phyloP scores from a whole-genome alignment of 225 moss, liverwort and hornwort species.

The Pseudisothecium myosuroides region DNA sequence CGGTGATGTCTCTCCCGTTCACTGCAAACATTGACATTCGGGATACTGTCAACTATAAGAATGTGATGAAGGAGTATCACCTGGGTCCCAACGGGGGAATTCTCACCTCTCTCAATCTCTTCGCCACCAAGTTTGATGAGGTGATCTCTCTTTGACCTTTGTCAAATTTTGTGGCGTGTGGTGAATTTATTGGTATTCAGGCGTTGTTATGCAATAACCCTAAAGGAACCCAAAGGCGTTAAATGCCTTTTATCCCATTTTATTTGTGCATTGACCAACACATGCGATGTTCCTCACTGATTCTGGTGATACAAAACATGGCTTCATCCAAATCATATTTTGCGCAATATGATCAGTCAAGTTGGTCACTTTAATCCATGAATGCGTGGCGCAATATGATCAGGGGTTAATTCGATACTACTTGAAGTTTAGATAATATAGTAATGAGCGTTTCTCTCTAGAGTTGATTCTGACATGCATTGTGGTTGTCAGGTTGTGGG shows the following conservation, averaged over 20 bases:
- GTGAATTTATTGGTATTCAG: not conserved
- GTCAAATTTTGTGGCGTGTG: not conserved
- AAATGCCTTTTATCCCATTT: not conserved
- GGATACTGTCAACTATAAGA: slow-evolving; percentile 95
- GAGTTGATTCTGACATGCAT: not conserved
- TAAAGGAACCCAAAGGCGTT: not conserved
- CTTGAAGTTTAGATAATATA: not conserved
- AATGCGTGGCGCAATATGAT: too few relatives aligned
- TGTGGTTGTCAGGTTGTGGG: slow-evolving; percentile 60
- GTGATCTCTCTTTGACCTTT: slow-evolving; percentile 9
- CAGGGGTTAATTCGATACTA: not conserved
- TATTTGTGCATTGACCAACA: not conserved
- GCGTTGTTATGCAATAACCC: not conserved
- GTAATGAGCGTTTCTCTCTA: not conserved
- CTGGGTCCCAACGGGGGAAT: slow-evolving; percentile 94
- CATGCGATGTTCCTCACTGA: too few relatives aligned
- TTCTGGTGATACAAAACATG: not conserved
- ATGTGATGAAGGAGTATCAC: slow-evolving; percentile 94
- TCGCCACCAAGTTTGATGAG: slow-evolving; percentile 90
- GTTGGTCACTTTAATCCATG: not conserved
- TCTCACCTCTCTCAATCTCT: slow-evolving; percentile 89
- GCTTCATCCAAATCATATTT: not conserved
- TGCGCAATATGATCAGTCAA: not conserved
- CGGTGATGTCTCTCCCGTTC: slow-evolving; percentile 71
- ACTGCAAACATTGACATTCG: slow-evolving; percentile 93